phyloP scores from a whole-genome alignment of 2,329 filamentous ascomycete genomes.

The Neofusicoccum laricinum region DNA sequence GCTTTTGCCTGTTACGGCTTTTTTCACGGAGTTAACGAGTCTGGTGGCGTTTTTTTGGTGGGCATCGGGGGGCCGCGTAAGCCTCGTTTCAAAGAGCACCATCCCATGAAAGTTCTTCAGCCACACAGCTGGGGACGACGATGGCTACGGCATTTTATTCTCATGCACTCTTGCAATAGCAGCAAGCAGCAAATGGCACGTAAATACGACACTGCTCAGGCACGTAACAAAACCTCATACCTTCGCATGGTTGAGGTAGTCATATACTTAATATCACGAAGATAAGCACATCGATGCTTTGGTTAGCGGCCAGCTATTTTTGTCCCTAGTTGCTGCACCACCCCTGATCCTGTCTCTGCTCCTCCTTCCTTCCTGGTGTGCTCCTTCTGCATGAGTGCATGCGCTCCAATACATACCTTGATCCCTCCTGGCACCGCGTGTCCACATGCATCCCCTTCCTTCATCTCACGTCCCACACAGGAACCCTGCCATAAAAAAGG shows the following conservation, averaged over 20 bases:
- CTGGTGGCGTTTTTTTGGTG: constrained; percentile 1
- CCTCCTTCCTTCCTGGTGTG: neutral
- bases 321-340: neutral
- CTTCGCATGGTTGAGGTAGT: neutral
- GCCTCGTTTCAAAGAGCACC: constrained; percentile 5
- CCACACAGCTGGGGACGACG: neutral
- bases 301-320: neutral
- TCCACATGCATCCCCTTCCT: too few relatives aligned
- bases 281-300: neutral
- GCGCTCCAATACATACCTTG: too few relatives aligned
- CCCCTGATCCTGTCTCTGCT: neutral
- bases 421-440: too few relatives aligned
- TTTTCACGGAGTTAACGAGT: constrained; percentile 4
- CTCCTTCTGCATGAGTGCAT: neutral
- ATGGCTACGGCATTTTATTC: neutral
- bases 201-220: neutral
- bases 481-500: too few relatives aligned
- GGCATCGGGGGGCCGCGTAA: constrained; percentile 1
- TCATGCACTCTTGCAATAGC: neutral
- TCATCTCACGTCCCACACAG: too few relatives aligned
- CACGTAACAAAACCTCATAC: too few relatives aligned
- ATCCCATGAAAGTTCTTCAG: neutral
- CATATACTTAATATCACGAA: neutral
- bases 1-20: neutral
- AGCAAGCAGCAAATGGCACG: neutral